These are phyloP conservation scores for Crucihimalaya himalaica DNA, from an alignment of 345 rosid genomes.

Conservation along the genomic window DNA sequence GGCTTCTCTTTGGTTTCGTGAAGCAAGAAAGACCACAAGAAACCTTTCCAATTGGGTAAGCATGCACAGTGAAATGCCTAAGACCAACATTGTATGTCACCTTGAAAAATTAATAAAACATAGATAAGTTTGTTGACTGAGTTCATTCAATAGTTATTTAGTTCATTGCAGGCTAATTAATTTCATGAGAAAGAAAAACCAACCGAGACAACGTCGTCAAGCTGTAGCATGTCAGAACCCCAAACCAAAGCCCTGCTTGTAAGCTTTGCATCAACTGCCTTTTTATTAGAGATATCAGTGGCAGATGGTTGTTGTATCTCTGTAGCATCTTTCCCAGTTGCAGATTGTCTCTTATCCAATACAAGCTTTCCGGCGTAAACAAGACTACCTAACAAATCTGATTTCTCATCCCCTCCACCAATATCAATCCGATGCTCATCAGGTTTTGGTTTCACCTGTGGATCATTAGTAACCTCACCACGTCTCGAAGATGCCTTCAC, in stretches of 20 bases:
- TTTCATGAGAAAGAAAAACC: background rate
- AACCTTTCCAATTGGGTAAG: conserved; percentile 67
- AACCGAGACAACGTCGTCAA: conserved; percentile 83
- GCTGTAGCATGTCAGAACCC: conserved; percentile 73
- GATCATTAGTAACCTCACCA: conserved; percentile 43
- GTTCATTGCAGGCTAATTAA: background rate
- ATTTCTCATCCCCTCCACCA: conserved; percentile 84
- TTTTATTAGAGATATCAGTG: conserved; percentile 48
- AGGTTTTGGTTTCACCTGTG: conserved; percentile 47
- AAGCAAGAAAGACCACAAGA: conserved; percentile 80
- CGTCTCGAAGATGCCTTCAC: conserved; percentile 60
- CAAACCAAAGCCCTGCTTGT: conserved; percentile 85
- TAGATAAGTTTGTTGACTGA: conserved; percentile 7
- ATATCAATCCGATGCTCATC: conserved; percentile 77
- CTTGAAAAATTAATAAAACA: conserved; percentile 47
- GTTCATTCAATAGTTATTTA: background rate
- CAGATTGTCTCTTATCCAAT: conserved; percentile 65
- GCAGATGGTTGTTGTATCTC: conserved; percentile 48
- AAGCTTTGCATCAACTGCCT: conserved; percentile 71
- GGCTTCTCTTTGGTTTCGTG: conserved; percentile 71
- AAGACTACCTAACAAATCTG: conserved; percentile 76
- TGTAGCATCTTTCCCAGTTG: conserved; percentile 39
- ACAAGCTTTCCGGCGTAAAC: conserved; percentile 75
- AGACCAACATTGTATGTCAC: conserved; percentile 81
- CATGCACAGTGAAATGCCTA: conserved; percentile 86